Base-by-base conservation (phyloP, 2,329 filamentous ascomycete species). In the Curvularia hawaiiensis region DNA sequence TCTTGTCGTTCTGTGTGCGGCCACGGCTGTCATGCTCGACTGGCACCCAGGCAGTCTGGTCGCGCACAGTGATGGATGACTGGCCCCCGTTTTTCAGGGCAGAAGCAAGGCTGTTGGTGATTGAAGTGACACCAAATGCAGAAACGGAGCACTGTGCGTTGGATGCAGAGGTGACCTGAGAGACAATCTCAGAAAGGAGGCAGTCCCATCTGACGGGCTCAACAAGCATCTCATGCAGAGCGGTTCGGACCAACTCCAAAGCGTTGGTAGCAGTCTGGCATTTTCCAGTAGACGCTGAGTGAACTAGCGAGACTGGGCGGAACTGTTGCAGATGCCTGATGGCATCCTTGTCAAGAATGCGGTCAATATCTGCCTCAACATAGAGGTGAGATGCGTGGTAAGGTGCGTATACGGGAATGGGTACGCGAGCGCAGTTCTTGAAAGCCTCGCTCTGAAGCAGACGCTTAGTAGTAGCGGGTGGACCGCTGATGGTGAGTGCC, bases 1-100 rank as follows among this genome's bases (percentile, higher is more conserved):
- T 85, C 75, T 92, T 93, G 72, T 86, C 85, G 67, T 85, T 82
- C 60, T 83, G 80, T 30, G 78, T 82, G 58, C 79, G 80, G 49
- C 78, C 81, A 12, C 67, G 63, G 40, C 65, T 67, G 4, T 65
- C 62, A 44, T 75, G 65, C 12, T 65, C 60, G n/a, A 67, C 66
- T 14, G 61, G 41, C 16, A 64, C 55, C 81, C 82, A 84, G 2
- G 75, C 67, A 16, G 74, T 75, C 62, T 82, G 77, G 67, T 82
- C 80, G 30, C 77, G 71, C 18, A 79, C 70, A 2, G 75, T 67
- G 39, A 81, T 72, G 16, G 77, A 71, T n/a, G 74, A 67, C 67
- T 80, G 78, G 33, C 80, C 80, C 43, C 80, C 80, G 51, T 79
- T 79, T 68, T 83, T 84, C 52, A 85, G 72, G 10, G 82, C 82